A percentile compares a stretch with the other conserved stretches of the same genome.
Evolutionary conservation across 257 asterid genomes (phyloP).

Genomic region (Solanum dulcamara): DNA sequence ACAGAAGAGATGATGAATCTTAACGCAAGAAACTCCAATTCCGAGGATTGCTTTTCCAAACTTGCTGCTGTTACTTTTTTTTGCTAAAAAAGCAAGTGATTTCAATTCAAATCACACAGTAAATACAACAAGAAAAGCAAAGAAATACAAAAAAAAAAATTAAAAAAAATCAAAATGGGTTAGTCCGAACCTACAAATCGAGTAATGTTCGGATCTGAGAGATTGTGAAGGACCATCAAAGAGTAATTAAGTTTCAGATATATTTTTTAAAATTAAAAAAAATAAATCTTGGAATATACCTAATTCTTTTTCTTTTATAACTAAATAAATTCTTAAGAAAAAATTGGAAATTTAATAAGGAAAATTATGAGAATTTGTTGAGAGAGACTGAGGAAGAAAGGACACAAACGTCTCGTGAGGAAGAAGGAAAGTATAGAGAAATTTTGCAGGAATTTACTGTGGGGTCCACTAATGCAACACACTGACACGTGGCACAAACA

Average conservation of each 20-base stretch:
- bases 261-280: neutral
- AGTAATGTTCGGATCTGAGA: constrained; percentile 43
- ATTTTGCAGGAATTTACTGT: neutral
- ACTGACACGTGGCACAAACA: constrained; percentile 13
- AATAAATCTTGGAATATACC: neutral
- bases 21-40: neutral
- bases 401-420: constrained; percentile 25
- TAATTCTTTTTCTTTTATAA: neutral
- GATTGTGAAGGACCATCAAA: constrained; percentile 24
- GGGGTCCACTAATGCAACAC: constrained; percentile 9
- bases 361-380: neutral
- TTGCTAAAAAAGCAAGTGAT: constrained; percentile 3
- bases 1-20: neutral
- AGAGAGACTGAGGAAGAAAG: neutral
- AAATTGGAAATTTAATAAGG: neutral
- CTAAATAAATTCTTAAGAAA: neutral
- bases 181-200: neutral
- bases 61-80: constrained; percentile 15
- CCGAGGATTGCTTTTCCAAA: constrained; percentile 6
- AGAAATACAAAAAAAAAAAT: neutral
- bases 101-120: constrained; percentile 7
- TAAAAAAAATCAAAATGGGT: neutral
- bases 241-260: neutral
- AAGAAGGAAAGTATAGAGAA: constrained; percentile 17
- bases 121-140: neutral